Evolutionary conservation across 2,329 filamentous ascomycete genomes (phyloP).

Genomic region (Mycosphaerella sp.): DNA sequence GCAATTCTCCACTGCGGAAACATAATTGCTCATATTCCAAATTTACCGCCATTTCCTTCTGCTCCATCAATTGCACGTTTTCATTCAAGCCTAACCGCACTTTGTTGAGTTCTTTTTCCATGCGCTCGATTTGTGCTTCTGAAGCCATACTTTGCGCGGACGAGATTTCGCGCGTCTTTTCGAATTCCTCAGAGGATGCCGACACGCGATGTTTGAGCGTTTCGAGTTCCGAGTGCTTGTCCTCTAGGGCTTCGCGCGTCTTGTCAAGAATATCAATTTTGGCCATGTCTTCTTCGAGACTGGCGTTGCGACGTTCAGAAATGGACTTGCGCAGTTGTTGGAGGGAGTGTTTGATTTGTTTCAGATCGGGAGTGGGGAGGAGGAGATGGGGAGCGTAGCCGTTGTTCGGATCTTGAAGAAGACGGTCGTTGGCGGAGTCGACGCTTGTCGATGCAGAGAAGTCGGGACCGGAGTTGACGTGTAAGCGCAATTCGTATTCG

Average conservation of each 20-base stretch:
- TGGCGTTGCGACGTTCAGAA: slow-evolving; percentile 74
- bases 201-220: slow-evolving; percentile 81
- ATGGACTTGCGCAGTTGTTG: slow-evolving; percentile 78
- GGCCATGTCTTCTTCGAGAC: slow-evolving; percentile 87
- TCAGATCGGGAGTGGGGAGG: slow-evolving; percentile 80
- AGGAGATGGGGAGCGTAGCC: slow-evolving; percentile 89
- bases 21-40: slow-evolving; percentile 96
- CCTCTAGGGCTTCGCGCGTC: slow-evolving; percentile 94
- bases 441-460: slow-evolving; percentile 51
- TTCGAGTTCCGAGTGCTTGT: slow-evolving; percentile 89
- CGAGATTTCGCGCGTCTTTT: slow-evolving; percentile 77
- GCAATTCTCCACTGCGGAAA: slow-evolving; percentile 71
- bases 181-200: slow-evolving; percentile 86
- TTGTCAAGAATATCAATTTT: slow-evolving; percentile 89
- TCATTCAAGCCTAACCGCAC: slow-evolving; percentile 81
- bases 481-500: slow-evolving; percentile 78
- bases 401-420: slow-evolving; percentile 73
- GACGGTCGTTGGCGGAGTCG: slow-evolving; percentile 54
- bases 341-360: slow-evolving; percentile 76
- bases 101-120: slow-evolving; percentile 95
- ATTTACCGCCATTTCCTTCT: slow-evolving; percentile 91
- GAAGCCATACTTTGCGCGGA: slow-evolving; percentile 80
- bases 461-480: slow-evolving; percentile 70
- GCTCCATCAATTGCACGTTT: slow-evolving; percentile 85
- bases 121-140: slow-evolving; percentile 94